Conservation (phyloP, 1,284 basidiomycete genomes). For the Cutaneotrichosporon sp. region DNA sequence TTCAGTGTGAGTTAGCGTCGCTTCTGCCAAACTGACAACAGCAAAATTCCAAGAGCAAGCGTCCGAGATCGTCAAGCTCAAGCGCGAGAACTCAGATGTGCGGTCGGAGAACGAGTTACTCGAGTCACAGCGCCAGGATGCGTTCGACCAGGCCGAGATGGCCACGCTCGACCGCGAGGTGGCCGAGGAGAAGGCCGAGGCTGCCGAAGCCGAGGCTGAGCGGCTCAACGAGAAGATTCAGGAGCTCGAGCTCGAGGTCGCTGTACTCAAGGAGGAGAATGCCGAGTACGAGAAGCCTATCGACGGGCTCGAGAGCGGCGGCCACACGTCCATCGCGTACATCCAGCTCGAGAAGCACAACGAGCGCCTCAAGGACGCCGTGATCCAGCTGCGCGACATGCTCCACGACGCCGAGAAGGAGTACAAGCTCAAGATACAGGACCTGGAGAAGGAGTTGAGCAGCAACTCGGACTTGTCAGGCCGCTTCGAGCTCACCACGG, state of each 20-base stretch:
- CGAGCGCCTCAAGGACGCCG: conserved; percentile 88
- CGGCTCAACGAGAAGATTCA: conserved; percentile 74
- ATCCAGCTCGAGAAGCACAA: conserved; percentile 97
- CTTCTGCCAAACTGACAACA: conserved; percentile 11
- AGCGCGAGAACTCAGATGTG: conserved; percentile 67
- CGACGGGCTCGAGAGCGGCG: conserved; percentile 55
- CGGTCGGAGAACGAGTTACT: conserved; percentile 64
- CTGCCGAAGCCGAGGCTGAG: conserved; percentile 73
- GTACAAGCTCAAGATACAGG: conserved; percentile 73
- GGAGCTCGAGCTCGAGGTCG: conserved; percentile 81
- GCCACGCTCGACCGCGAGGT: conserved; percentile 94
- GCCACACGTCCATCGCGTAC: conserved; percentile 70
- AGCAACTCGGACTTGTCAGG: conserved; percentile 49
- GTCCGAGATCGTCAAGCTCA: conserved; percentile 69
- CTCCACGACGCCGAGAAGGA: conserved; percentile 85
- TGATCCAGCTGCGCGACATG: conserved; percentile 85
- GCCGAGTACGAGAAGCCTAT: conserved; percentile 55
- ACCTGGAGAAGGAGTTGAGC: conserved; percentile 83
- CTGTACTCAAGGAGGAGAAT: conserved; percentile 66
- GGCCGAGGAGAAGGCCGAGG: conserved; percentile 89
- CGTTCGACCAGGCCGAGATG: conserved; percentile 91
- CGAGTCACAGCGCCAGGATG: conserved; percentile 67
- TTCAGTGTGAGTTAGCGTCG: conserved; percentile 59
- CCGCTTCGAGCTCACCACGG: conserved; percentile 74
- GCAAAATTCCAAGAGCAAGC: conserved; percentile 79